phyloP scores from a whole-genome alignment of 768 basidiomycete genomes.

The Pleurotus tuoliensis region DNA sequence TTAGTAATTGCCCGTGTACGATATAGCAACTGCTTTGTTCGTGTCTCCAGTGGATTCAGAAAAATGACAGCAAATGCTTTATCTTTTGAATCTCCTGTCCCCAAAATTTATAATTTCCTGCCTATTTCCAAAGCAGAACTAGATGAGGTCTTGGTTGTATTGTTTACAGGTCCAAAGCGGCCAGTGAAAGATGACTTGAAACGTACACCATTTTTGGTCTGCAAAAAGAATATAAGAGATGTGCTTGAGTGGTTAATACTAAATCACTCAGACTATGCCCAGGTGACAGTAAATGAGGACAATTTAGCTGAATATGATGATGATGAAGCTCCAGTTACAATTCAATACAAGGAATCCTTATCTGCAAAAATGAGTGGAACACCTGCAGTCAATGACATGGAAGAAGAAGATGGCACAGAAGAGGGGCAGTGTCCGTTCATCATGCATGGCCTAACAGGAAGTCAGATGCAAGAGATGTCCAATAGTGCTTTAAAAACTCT shows the following conservation, averaged over 20 bases:
- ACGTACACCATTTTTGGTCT: conserved; percentile 22
- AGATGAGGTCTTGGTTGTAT: conserved; percentile 16
- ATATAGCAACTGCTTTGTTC: conserved; percentile 19
- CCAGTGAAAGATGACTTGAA: conserved; percentile 15
- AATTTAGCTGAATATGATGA: conserved; percentile 13
- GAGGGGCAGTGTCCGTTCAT: conserved; percentile 22
- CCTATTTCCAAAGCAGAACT: conserved; percentile 18
- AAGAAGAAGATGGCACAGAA: conserved; percentile 18
- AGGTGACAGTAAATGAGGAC: conserved; percentile 17
- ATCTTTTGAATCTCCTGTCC: conserved; percentile 19
- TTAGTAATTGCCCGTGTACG: conserved; percentile 13
- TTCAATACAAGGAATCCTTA: conserved; percentile 10
- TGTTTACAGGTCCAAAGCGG: conserved; percentile 10
- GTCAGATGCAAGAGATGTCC: conserved; percentile 12
- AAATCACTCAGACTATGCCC: conserved; percentile 22
- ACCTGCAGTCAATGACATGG: conserved; percentile 13
- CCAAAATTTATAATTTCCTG: conserved; percentile 16
- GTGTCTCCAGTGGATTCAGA: conserved; percentile 10
- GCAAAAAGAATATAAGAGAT: conserved; percentile 13
- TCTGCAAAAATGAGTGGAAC: too few relatives aligned
- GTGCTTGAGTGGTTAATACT: conserved; percentile 25
- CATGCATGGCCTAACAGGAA: conserved; percentile 22
- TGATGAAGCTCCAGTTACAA: conserved; percentile 12
- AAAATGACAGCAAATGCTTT: conserved; percentile 24
- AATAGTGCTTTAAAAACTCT: conserved; percentile 14